phyloP scores from a whole-genome alignment of 75 land plant genomes.

The Pseudotsuga menziesii region DNA sequence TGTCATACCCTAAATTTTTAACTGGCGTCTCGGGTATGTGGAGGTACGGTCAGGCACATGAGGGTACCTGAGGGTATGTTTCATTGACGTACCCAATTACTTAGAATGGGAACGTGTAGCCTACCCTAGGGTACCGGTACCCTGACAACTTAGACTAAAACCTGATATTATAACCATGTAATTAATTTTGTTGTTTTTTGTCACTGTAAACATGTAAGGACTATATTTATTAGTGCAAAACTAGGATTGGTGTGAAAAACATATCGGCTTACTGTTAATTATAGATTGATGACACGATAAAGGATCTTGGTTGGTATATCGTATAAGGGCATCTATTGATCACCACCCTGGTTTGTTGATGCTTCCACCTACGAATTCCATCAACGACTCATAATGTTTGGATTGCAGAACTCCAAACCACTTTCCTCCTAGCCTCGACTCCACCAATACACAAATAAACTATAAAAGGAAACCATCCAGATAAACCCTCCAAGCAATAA shows the following conservation, averaged over 20 bases:
- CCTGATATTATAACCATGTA: neutral
- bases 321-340: conserved; percentile 68
- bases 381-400: neutral
- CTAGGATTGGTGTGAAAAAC: no score
- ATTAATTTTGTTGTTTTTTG: neutral
- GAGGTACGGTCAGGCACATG: no score
- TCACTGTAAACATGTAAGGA: neutral
- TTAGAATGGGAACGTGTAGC: no score
- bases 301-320: conserved; percentile 73
- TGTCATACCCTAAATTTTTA: no score
- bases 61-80: no score
- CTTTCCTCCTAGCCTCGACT: neutral
- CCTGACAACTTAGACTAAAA: no score
- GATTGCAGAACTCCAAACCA: neutral
- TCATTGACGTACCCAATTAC: no score
- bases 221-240: no score
- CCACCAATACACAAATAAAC: neutral
- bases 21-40: no score
- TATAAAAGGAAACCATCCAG: neutral
- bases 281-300: conserved; percentile 60
- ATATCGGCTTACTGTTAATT: conserved; percentile 37
- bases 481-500: neutral
- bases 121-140: no score
- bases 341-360: conserved; percentile 58
- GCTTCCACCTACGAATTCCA: conserved; percentile 53